A percentile compares a stretch with the other conserved stretches of the same genome.
phyloP scores from a whole-genome alignment of 2,329 filamentous ascomycete genomes.

The Neopestalotiopsis sp. region DNA sequence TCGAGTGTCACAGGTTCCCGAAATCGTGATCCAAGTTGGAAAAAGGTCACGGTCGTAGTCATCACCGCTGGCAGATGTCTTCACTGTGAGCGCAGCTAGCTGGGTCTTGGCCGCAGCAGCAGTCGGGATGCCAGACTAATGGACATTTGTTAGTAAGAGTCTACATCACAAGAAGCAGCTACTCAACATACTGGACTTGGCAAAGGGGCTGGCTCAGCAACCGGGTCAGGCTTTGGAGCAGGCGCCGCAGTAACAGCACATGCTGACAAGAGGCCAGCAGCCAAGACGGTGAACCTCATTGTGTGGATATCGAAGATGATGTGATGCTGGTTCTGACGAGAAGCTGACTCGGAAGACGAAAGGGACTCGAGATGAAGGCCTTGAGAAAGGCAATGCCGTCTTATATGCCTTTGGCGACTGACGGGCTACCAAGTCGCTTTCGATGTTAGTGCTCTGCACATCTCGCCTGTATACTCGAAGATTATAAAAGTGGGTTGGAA shows the following conservation, averaged over 20 bases:
- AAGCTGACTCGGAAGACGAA: constrained; percentile 1
- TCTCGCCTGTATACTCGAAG: neutral
- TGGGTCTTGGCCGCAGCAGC: constrained; percentile 60
- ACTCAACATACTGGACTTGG: constrained; percentile 31
- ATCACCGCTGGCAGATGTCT: constrained; percentile 56
- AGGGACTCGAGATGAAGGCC: neutral
- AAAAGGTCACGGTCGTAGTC: constrained; percentile 72
- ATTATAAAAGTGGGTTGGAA: constrained; percentile 5
- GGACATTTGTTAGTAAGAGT: neutral
- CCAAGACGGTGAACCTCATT: constrained; percentile 32
- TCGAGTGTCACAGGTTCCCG: constrained; percentile 72
- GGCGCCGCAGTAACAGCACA: constrained; percentile 31
- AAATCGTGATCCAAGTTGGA: constrained; percentile 72
- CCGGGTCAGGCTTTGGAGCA: constrained; percentile 13
- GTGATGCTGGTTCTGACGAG: neutral
- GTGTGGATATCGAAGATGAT: neutral
- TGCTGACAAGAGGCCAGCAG: constrained; percentile 32
- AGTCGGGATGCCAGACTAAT: constrained; percentile 66
- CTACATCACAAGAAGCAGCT: neutral
- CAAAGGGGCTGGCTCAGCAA: constrained; percentile 13
- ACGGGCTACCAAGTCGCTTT: too few relatives aligned
- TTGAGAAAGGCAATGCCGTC: neutral
- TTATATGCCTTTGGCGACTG: neutral
- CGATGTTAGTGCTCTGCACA: too few relatives aligned
- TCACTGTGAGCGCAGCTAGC: constrained; percentile 64